Evolutionary conservation across 2,329 filamentous ascomycete species (phyloP), one percentile per base, ranked within the genome.

Genomic region (Ophiostoma novo-ulmi): DNA sequence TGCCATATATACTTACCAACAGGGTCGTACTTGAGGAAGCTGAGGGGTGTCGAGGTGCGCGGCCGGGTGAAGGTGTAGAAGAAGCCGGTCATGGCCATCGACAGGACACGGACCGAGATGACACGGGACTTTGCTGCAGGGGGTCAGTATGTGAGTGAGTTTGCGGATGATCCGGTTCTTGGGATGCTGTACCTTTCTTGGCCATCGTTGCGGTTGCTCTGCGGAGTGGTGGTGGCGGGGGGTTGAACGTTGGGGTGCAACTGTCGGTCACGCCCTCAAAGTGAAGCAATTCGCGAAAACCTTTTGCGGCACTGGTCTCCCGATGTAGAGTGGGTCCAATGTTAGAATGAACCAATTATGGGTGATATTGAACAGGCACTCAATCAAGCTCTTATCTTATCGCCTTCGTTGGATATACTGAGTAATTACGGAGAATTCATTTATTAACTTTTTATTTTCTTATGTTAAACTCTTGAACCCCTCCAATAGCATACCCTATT

Each of bases 11-110:
- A 52, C 65, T 26, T 88, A 97, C 92, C 90, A 74, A 99, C 94
- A 61, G 95, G 95, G 79, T 99, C 95, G 82, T 99, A 99, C 85
- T 99, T 99, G 76, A 99, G 84, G 93, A 99, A 95, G 83, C 93
- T 96, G 82, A 99, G 87, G 71, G 96, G 94, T 64, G 90, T 85
- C 73, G 93, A 86, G 39, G 87, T 86, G 75, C 95, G 90, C 14
- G 93, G 94, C 72, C 96, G 89, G 76, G 90, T 86, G 80, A 97
- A 89, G 70, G 93, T 96, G 81, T 94, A 94, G 85, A 94, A 99
- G 86, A 93, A 99, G 78, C 95, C 95, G 36, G 95, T 99, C 90
- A 97, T 90, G 79, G 95, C 95, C 95, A 99, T 99, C 74, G 93
- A 97, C 80, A 99, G 85, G 75, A 99, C 90, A 79, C 95, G 94